Conservation (phyloP, 2,329 filamentous ascomycete species). For the Coniosporium tulheliwenetii region DNA sequence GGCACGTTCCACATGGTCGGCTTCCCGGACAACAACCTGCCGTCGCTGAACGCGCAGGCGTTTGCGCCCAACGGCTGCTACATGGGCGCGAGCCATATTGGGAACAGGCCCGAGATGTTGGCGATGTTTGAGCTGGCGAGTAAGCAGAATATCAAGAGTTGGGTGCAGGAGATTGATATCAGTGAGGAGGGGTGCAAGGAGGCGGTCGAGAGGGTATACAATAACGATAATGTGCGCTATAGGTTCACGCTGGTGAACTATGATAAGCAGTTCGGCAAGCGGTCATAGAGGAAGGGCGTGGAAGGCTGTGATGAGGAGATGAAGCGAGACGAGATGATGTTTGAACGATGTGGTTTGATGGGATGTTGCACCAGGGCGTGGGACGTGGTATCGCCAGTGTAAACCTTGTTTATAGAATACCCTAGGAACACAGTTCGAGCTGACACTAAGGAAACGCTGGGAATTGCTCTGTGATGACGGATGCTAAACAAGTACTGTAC, state of each 20-base stretch:
- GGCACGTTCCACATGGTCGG: conserved; percentile 68
- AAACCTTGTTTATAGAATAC: too few relatives aligned
- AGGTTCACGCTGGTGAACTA: conserved; percentile 55
- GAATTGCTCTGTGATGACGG: too few relatives aligned
- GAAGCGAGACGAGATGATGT: too few relatives aligned
- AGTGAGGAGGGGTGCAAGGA: conserved; percentile 53
- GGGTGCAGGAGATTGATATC: conserved; percentile 55
- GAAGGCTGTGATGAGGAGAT: too few relatives aligned
- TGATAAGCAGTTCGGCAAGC: conserved; percentile 49
- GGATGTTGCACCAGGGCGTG: too few relatives aligned
- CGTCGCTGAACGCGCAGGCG: conserved; percentile 55
- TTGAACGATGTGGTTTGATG: too few relatives aligned
- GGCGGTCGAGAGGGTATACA: conserved; percentile 49
- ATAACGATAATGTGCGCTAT: conserved; percentile 57
- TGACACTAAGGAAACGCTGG: too few relatives aligned
- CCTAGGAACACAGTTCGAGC: too few relatives aligned
- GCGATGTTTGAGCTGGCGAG: conserved; percentile 34
- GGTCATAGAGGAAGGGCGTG: conserved; percentile 2
- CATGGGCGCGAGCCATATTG: conserved; percentile 35
- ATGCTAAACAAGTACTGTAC: too few relatives aligned
- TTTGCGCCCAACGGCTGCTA: conserved; percentile 56
- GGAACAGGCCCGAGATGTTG: conserved; percentile 33
- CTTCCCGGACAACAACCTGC: conserved; percentile 60
- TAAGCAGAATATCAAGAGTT: conserved; percentile 35
- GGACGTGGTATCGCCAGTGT: too few relatives aligned